A percentile compares a stretch with the other conserved stretches of the same genome.
phyloP scores from a whole-genome alignment of 2,329 filamentous ascomycete genomes.

The Cadophora malorum region DNA sequence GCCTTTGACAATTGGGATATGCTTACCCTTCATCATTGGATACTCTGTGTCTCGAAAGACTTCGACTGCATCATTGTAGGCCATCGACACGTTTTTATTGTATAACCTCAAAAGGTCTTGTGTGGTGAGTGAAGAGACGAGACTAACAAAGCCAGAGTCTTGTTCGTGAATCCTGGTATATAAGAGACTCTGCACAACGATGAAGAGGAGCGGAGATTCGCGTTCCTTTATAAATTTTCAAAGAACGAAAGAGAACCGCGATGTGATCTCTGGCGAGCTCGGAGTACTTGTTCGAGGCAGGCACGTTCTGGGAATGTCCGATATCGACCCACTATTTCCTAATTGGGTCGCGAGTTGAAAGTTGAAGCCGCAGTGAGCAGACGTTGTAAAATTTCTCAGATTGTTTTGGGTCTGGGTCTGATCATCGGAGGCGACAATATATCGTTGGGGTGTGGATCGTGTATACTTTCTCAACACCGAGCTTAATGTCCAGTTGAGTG shows the following conservation, averaged over 20 bases:
- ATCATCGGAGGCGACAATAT: background rate
- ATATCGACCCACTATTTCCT: background rate
- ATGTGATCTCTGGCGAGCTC: background rate
- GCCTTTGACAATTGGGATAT: background rate
- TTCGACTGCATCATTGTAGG: constrained; percentile 66
- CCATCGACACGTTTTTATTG: background rate
- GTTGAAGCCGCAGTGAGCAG: background rate
- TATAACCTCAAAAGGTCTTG: background rate
- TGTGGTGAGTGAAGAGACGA: background rate
- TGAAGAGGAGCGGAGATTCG: background rate
- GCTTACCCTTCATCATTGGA: constrained; percentile 69
- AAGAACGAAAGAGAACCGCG: background rate
- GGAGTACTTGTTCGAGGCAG: background rate
- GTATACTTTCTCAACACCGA: background rate
- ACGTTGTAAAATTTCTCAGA: background rate
- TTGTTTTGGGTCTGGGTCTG: background rate
- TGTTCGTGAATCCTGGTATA: background rate
- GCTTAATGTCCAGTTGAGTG: background rate
- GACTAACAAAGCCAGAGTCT: background rate
- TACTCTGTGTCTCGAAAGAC: constrained; percentile 64
- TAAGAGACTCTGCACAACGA: background rate
- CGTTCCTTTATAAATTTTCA: background rate
- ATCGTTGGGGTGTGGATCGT: background rate
- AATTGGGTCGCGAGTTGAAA: background rate
- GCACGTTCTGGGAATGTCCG: background rate